Conservation (phyloP, 2,329 filamentous ascomycete species). For the Purpureocillium takamizusanense region DNA sequence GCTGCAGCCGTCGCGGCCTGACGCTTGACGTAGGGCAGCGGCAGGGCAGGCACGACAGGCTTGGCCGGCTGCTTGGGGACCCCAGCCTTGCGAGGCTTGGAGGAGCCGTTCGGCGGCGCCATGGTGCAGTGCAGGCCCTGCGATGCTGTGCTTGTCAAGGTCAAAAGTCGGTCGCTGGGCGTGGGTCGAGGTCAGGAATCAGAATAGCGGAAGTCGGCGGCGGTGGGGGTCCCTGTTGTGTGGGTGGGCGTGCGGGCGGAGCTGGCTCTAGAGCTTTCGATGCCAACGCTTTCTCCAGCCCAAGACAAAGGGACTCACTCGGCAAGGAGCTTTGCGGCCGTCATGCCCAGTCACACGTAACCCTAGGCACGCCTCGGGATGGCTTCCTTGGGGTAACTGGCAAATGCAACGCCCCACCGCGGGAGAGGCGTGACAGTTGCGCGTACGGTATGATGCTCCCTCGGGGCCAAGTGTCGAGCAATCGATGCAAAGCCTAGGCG, state of each 20-base stretch:
- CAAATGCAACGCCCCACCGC: too few species aligned
- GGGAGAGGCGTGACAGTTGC: too few species aligned
- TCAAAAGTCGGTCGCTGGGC: not conserved
- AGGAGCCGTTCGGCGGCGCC: constrained; percentile 23
- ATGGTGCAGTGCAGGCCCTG: constrained; percentile 12
- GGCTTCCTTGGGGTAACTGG: too few species aligned
- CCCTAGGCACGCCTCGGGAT: constrained; percentile 10
- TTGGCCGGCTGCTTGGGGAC: constrained; percentile 20
- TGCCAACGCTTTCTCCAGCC: constrained; percentile 8
- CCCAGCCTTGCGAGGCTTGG: constrained; percentile 21
- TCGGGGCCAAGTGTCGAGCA: too few species aligned
- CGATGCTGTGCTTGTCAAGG: not conserved
- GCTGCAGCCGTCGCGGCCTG: constrained; percentile 23
- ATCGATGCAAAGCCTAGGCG: too few species aligned
- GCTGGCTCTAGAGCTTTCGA: constrained; percentile 10
- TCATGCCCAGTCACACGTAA: constrained; percentile 14
- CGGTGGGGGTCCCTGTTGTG: not conserved
- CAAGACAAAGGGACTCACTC: too few species aligned
- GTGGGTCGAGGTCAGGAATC: not conserved
- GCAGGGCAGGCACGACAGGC: constrained; percentile 27
- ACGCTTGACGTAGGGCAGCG: constrained; percentile 28
- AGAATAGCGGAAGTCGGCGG: constrained; percentile 5
- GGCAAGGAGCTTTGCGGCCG: constrained; percentile 20
- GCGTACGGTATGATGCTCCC: too few species aligned
- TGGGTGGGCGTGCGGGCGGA: not conserved